phyloP scores from a whole-genome alignment of 1,284 basidiomycete genomes.

The Ustilago curta region DNA sequence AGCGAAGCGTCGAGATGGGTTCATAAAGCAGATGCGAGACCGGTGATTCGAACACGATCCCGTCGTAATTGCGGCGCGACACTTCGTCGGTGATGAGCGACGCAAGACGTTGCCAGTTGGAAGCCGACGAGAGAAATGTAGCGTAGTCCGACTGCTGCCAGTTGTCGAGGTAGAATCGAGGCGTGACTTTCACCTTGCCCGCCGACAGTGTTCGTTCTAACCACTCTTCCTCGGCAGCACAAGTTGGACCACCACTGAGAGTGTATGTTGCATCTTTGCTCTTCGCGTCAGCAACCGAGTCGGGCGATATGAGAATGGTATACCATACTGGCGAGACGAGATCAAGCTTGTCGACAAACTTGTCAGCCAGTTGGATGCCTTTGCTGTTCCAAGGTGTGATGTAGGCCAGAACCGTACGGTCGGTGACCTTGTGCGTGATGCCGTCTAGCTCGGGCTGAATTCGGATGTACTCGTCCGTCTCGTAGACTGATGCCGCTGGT shows the following conservation, averaged over 20 bases:
- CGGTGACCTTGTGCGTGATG: neutral
- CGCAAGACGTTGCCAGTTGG: constrained; percentile 29
- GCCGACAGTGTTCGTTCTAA: constrained; percentile 1
- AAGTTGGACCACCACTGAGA: constrained; percentile 39
- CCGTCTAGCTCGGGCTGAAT: constrained; percentile 2
- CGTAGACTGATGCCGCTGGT: constrained; percentile 4
- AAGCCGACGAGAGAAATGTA: constrained; percentile 24
- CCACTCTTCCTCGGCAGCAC: constrained; percentile 29
- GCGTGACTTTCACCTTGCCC: constrained; percentile 22
- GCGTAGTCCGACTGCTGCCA: constrained; percentile 48
- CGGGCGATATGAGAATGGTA: constrained; percentile 31
- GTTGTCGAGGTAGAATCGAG: constrained; percentile 48
- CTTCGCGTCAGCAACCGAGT: neutral
- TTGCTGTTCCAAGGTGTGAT: constrained; percentile 56
- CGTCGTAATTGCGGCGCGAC: constrained; percentile 19
- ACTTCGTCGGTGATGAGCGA: constrained; percentile 31
- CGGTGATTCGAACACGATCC: constrained; percentile 39
- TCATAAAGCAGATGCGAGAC: constrained; percentile 50
- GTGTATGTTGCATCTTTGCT: constrained; percentile 25
- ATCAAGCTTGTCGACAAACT: constrained; percentile 40
- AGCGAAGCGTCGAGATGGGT: constrained; percentile 22
- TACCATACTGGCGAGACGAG: constrained; percentile 57
- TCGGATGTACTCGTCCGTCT: constrained; percentile 32
- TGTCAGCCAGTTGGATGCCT: constrained; percentile 29
- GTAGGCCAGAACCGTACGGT: constrained; percentile 45